Evolutionary conservation across 2,329 filamentous ascomycete genomes (phyloP).

Genomic region (Pezicula radicicola): DNA sequence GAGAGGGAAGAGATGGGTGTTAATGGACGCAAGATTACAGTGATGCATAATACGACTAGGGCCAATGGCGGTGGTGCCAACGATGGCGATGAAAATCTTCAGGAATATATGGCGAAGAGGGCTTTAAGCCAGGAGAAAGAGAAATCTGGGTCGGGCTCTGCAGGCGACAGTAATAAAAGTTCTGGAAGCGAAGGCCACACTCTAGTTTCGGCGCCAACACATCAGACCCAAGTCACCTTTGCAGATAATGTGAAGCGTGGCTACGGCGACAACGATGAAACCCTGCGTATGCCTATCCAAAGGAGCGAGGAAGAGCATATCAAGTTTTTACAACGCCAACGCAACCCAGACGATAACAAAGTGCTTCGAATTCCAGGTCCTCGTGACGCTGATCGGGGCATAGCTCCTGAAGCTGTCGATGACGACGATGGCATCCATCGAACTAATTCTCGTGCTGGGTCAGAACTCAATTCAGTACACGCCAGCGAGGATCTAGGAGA

Average conservation of each 20-base stretch:
- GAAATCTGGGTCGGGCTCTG: constrained; percentile 9
- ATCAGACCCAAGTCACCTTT: constrained; percentile 51
- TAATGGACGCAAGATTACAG: constrained; percentile 61
- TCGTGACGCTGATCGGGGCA: constrained; percentile 81
- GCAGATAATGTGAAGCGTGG: constrained; percentile 62
- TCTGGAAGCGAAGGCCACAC: constrained; percentile 10
- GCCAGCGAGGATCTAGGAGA: constrained; percentile 8
- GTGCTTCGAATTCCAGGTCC: constrained; percentile 88
- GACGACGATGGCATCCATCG: constrained; percentile 16
- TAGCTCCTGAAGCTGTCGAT: constrained; percentile 61
- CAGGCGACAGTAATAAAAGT: constrained; percentile 9
- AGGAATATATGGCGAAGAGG: constrained; percentile 5
- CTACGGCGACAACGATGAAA: constrained; percentile 52
- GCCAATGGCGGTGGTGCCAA: constrained; percentile 52
- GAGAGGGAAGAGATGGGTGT: constrained; percentile 52
- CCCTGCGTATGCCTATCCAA: constrained; percentile 45
- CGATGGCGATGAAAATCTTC: constrained; percentile 46
- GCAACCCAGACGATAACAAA: constrained; percentile 67
- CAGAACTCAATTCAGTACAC: constrained; percentile 11
- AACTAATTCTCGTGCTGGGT: constrained; percentile 14
- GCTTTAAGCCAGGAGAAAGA: constrained; percentile 13
- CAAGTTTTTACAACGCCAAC: constrained; percentile 81
- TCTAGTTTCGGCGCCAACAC: neutral
- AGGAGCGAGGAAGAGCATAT: constrained; percentile 75
- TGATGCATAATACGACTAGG: constrained; percentile 57